Conservation (phyloP, 73 alveolate genomes). For the Effrenium voratum region DNA sequence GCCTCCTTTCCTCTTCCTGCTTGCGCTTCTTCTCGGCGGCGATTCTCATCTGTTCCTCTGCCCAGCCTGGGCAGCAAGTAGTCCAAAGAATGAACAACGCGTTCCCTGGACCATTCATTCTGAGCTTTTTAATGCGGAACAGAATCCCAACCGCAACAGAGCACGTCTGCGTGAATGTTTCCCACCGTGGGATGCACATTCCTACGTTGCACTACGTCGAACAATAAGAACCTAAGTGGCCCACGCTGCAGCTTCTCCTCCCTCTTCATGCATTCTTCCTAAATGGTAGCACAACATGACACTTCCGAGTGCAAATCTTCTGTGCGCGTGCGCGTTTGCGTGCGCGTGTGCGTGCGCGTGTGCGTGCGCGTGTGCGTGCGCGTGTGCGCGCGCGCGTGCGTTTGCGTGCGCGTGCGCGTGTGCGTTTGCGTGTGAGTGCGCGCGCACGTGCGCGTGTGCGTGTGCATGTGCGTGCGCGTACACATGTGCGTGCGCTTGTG, state of each 20-base stretch:
- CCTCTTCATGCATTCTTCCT: conserved; percentile 89
- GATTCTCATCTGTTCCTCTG: conserved; percentile 86
- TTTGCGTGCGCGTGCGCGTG: background rate
- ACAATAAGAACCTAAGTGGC: conserved; percentile 12
- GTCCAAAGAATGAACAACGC: too few species aligned
- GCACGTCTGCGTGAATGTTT: too few species aligned
- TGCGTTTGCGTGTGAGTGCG: background rate
- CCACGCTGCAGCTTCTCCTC: conserved; percentile 86
- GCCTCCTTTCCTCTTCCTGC: conserved; percentile 67
- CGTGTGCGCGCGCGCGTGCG: background rate
- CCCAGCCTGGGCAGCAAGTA: too few species aligned
- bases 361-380: background rate
- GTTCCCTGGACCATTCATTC: too few species aligned
- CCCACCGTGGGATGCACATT: too few species aligned
- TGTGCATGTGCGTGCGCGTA: background rate
- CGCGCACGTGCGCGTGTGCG: background rate
- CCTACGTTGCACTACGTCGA: too few species aligned
- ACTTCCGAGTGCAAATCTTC: too few species aligned
- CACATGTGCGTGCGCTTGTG: too few species aligned
- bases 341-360: background rate
- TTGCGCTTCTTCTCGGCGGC: conserved; percentile 86
- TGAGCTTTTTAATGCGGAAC: too few species aligned
- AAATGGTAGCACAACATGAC: background rate
- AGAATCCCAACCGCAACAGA: too few species aligned
- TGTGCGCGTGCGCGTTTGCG: background rate